A percentile compares a stretch with the other conserved stretches of the same genome.
phyloP scores from a whole-genome alignment of 2,329 filamentous ascomycete species.

The Ilyonectria sp. region DNA sequence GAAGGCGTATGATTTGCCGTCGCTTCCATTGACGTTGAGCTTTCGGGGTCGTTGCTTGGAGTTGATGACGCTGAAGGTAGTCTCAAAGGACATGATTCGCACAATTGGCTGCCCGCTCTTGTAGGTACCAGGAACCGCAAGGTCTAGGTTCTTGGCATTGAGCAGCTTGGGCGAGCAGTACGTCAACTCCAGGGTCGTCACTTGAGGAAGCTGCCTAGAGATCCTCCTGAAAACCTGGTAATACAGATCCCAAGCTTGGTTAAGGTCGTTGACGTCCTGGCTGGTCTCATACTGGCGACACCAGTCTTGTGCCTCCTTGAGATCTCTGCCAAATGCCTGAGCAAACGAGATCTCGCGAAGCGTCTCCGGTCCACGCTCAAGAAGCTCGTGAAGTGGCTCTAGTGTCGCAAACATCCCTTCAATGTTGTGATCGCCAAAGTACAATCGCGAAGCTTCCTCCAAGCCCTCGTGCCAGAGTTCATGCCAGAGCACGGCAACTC shows the following conservation, averaged over 20 bases:
- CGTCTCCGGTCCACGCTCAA: constrained; percentile 93
- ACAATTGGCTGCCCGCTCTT: constrained; percentile 84
- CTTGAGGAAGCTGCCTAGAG: constrained; percentile 90
- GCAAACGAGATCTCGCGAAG: constrained; percentile 97
- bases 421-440: constrained; percentile 98
- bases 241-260: constrained; percentile 99
- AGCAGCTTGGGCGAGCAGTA: constrained; percentile 97
- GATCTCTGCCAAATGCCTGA: constrained; percentile 95
- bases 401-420: constrained; percentile 97
- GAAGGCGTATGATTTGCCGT: constrained; percentile 90
- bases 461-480: constrained; percentile 99
- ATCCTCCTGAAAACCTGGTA: constrained; percentile 99
- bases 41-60: constrained; percentile 97
- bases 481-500: constrained; percentile 97
- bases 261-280: constrained; percentile 93
- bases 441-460: constrained; percentile 95
- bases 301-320: constrained; percentile 96
- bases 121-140: constrained; percentile 97
- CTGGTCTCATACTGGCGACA: constrained; percentile 92
- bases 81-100: constrained; percentile 90
- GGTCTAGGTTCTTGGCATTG: constrained; percentile 85
- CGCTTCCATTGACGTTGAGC: constrained; percentile 88
- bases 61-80: constrained; percentile 91
- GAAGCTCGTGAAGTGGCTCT: constrained; percentile 89
- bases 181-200: constrained; percentile 92